Evolutionary conservation across 164 flowering plant species (phyloP).

Genomic region (Aristolochia contorta): DNA sequence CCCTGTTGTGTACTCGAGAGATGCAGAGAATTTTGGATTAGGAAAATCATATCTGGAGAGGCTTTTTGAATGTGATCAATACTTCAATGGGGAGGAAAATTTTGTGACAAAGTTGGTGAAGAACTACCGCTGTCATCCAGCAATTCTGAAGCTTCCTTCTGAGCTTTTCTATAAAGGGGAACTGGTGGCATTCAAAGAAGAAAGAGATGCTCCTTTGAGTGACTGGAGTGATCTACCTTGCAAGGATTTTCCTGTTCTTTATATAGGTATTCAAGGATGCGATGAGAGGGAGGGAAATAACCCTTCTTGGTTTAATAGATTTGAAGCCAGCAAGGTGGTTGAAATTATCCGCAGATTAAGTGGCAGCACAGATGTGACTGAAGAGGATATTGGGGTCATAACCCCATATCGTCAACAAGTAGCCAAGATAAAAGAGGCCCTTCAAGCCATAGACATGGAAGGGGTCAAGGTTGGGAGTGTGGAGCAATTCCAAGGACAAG

Average conservation of each 20-base stretch:
- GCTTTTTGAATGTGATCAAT: slow-evolving; percentile 47
- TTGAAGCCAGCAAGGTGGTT: slow-evolving; percentile 81
- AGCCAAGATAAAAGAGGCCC: slow-evolving; percentile 50
- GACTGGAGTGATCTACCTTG: slow-evolving; percentile 40
- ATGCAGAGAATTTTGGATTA: slow-evolving; percentile 57
- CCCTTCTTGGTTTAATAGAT: slow-evolving; percentile 96
- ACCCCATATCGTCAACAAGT: slow-evolving; percentile 95
- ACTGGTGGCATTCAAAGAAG: slow-evolving; percentile 62
- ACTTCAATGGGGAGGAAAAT: slow-evolving; percentile 34
- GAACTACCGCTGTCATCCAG: slow-evolving; percentile 77
- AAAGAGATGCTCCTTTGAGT: slow-evolving; percentile 8
- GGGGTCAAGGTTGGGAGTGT: slow-evolving; percentile 87
- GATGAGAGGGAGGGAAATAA: slow-evolving; percentile 96
- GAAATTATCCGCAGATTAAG: slow-evolving; percentile 47
- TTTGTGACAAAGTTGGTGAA: slow-evolving; percentile 64
- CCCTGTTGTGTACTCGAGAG: slow-evolving; percentile 66
- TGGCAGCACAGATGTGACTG: slow-evolving; percentile 20
- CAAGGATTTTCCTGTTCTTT: slow-evolving; percentile 66
- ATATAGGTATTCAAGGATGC: slow-evolving; percentile 80
- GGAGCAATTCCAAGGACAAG: slow-evolving; percentile 97
- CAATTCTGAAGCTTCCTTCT: slow-evolving; percentile 72
- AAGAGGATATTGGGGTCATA: slow-evolving; percentile 75
- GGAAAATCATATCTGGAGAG: slow-evolving; percentile 84
- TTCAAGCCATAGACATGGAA: slow-evolving; percentile 39
- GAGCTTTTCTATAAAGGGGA: slow-evolving; percentile 69